Conservation (phyloP, 2,329 filamentous ascomycete genomes). For the Trichothecium roseum region DNA sequence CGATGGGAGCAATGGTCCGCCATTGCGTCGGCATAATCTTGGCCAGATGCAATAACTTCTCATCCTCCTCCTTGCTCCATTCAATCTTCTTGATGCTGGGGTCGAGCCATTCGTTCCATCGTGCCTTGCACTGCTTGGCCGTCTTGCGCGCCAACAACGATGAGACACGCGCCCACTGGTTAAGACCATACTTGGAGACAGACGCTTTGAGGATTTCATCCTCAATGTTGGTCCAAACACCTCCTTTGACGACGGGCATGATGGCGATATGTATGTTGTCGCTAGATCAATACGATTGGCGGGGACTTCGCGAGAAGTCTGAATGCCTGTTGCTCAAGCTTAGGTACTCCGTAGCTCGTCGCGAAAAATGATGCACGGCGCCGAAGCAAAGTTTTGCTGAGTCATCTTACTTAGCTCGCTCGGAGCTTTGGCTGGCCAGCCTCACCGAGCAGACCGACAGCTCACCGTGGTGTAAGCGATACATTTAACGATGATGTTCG, state of each 20-base stretch:
- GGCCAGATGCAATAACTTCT: conserved; percentile 89
- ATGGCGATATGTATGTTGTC: conserved; percentile 11
- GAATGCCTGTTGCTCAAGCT: too few relatives aligned
- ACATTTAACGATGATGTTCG: too few relatives aligned
- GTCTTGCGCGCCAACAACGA: conserved; percentile 96
- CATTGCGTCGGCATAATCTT: conserved; percentile 99
- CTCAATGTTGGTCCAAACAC: conserved; percentile 67
- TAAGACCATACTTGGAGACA: conserved; percentile 88
- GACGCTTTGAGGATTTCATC: conserved; percentile 97
- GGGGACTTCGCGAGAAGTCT: too few relatives aligned
- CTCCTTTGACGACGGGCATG: conserved; percentile 67
- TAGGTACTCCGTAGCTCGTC: too few relatives aligned
- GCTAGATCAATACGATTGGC: too few relatives aligned
- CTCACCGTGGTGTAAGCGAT: too few relatives aligned
- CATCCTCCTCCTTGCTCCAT: conserved; percentile 97
- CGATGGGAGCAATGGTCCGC: conserved; percentile 95
- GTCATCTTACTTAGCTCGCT: too few relatives aligned
- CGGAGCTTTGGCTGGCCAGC: too few relatives aligned
- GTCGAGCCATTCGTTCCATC: conserved; percentile 98
- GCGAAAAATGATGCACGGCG: too few relatives aligned
- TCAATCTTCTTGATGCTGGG: conserved; percentile 97
- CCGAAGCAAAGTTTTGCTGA: too few relatives aligned
- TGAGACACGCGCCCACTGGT: conserved; percentile 97
- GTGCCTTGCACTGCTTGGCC: conserved; percentile 96
- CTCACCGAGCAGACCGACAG: too few relatives aligned